These are phyloP conservation scores for Magnaporthiopsis poae DNA, from an alignment of 2,329 filamentous ascomycete species.

Conservation along the genomic window DNA sequence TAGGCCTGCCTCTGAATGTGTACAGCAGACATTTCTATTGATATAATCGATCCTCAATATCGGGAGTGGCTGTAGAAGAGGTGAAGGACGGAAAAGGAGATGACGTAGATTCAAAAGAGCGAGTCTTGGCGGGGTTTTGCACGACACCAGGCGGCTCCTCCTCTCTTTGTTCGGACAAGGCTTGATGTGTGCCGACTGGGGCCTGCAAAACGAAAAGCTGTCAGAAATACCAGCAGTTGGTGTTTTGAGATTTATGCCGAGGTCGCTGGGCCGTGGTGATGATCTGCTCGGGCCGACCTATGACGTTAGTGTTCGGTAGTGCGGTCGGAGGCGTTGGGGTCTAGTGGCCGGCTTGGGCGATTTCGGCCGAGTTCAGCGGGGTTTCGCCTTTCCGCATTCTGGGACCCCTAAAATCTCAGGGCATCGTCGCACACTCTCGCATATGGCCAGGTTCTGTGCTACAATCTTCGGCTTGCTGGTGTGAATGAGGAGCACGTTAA, in stretches of 20 bases:
- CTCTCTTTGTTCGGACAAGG: background rate
- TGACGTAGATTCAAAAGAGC: background rate
- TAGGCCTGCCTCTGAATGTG: conserved; percentile 5
- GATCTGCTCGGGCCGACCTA: background rate
- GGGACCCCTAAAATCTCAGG: no score
- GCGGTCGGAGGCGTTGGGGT: no score
- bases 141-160: background rate
- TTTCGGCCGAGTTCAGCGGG: no score
- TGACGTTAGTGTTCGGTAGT: background rate
- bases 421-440: no score
- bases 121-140: background rate
- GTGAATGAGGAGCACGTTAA: no score
- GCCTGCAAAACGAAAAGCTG: background rate
- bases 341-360: no score
- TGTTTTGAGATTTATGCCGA: background rate
- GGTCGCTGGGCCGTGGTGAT: background rate
- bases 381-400: no score
- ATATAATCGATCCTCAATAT: background rate
- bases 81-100: background rate
- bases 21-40: background rate
- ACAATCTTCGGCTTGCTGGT: no score
- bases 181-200: no score
- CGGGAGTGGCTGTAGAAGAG: background rate
- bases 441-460: no score
- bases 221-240: background rate